These are phyloP conservation scores for Neohortaea acidophila DNA, from an alignment of 495 filamentous ascomycete species.

Conservation along the genomic window DNA sequence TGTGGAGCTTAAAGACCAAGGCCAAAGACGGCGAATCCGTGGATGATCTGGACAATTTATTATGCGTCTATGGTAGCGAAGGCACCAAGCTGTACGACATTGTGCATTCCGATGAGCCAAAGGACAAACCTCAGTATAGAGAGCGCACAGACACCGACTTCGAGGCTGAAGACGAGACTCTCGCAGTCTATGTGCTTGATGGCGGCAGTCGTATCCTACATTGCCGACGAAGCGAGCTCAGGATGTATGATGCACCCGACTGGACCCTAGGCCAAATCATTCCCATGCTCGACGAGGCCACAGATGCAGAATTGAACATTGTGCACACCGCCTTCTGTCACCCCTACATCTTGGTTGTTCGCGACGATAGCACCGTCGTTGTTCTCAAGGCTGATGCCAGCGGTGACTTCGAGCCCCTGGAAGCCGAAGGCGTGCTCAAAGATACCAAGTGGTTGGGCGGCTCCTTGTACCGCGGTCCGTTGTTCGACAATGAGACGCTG, in stretches of 20 bases:
- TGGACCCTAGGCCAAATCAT: conserved; percentile 77
- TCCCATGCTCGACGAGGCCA: conserved; percentile 76
- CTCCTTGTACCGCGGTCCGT: conserved; percentile 53
- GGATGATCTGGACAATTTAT: conserved; percentile 46
- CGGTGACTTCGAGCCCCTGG: conserved; percentile 74
- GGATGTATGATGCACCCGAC: conserved; percentile 57
- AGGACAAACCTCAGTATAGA: conserved; percentile 32
- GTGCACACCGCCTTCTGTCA: conserved; percentile 73
- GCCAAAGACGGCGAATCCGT: background rate
- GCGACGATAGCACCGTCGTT: conserved; percentile 63
- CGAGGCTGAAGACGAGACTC: conserved; percentile 68
- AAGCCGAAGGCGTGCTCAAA: conserved; percentile 35
- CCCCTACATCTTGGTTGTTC: conserved; percentile 70
- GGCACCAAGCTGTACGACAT: conserved; percentile 13
- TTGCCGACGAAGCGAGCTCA: conserved; percentile 64
- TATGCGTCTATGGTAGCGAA: conserved; percentile 51
- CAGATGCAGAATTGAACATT: conserved; percentile 54
- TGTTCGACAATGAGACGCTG: conserved; percentile 35
- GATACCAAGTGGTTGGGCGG: conserved; percentile 60
- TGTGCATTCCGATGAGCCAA: conserved; percentile 36
- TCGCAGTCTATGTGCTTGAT: conserved; percentile 67
- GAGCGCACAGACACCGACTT: conserved; percentile 62
- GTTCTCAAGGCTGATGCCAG: conserved; percentile 61
- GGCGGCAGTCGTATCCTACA: conserved; percentile 65
- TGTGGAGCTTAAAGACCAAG: conserved; percentile 7